Evolutionary conservation across 495 filamentous ascomycete genomes (phyloP).

Genomic region (Lasiosphaeria miniovina): DNA sequence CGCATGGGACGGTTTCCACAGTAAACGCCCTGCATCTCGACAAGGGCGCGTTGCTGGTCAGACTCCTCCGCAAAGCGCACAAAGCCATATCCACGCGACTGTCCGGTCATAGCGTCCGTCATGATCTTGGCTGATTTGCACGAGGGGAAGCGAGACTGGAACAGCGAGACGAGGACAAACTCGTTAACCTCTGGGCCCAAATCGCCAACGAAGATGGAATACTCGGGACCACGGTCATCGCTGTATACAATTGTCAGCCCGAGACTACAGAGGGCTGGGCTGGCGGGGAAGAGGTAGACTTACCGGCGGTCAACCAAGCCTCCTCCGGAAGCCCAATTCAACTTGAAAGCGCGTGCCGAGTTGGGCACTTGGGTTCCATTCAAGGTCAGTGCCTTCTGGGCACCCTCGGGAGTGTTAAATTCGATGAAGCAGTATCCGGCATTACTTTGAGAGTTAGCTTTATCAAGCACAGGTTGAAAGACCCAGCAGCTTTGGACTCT

Average conservation of each 20-base stretch:
- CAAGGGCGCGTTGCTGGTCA: slow-evolving; percentile 91
- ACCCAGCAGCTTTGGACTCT: no score
- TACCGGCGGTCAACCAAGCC: slow-evolving; percentile 91
- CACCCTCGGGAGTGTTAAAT: slow-evolving; percentile 78
- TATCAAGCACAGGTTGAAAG: background rate
- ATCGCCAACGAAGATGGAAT: slow-evolving; percentile 95
- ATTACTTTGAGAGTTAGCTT: slow-evolving; percentile 57
- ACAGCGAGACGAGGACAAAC: slow-evolving; percentile 93
- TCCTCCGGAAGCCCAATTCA: slow-evolving; percentile 98
- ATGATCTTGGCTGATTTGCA: slow-evolving; percentile 99
- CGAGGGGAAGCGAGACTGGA: slow-evolving; percentile 91
- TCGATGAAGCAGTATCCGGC: slow-evolving; percentile 99
- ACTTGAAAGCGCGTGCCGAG: slow-evolving; percentile 92
- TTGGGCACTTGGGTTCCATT: slow-evolving; percentile 93
- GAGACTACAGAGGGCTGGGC: slow-evolving; percentile 4
- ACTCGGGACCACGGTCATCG: slow-evolving; percentile 95
- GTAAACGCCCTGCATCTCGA: slow-evolving; percentile 99
- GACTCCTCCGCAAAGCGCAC: slow-evolving; percentile 92
- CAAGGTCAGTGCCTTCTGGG: slow-evolving; percentile 81
- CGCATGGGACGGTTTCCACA: slow-evolving; percentile 99
- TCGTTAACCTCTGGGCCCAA: slow-evolving; percentile 98
- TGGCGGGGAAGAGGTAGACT: slow-evolving; percentile 21
- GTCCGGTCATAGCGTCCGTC: slow-evolving; percentile 96
- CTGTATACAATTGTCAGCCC: slow-evolving; percentile 41
- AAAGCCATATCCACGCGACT: slow-evolving; percentile 97